Percentiles rank a stretch among this genome's conserved stretches.
These are phyloP conservation scores for Pythium aristosporum DNA, from an alignment of 352 stramenopile species.

Conservation along the genomic window DNA sequence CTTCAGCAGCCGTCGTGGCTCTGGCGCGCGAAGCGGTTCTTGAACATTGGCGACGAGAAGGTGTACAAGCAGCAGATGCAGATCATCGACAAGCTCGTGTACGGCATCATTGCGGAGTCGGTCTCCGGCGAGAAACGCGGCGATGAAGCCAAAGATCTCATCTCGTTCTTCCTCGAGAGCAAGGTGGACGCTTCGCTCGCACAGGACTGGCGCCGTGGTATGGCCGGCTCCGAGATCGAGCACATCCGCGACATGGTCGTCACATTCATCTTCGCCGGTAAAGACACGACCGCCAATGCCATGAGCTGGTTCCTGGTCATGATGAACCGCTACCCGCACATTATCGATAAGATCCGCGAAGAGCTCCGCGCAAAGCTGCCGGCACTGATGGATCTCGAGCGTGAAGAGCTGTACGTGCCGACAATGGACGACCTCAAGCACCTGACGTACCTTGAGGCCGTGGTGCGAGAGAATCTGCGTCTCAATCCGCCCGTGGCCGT, in stretches of 20 bases:
- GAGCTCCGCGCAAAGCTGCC: slow-evolving; percentile 45
- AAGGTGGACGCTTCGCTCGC: too few species aligned
- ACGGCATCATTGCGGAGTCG: slow-evolving; percentile 50
- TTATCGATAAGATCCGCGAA: slow-evolving; percentile 49
- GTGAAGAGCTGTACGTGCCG: slow-evolving; percentile 19
- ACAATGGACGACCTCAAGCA: slow-evolving; percentile 44
- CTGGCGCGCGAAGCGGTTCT: slow-evolving; percentile 37
- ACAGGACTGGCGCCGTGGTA: too few species aligned
- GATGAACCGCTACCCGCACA: slow-evolving; percentile 45
- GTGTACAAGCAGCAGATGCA: slow-evolving; percentile 38
- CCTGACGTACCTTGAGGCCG: slow-evolving; percentile 60
- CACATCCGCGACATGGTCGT: too few species aligned
- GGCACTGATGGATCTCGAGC: slow-evolving; percentile 3
- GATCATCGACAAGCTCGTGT: slow-evolving; percentile 36
- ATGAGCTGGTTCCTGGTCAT: slow-evolving; percentile 76
- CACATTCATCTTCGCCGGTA: too few species aligned
- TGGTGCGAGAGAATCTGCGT: slow-evolving; percentile 63
- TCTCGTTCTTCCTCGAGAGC: too few species aligned
- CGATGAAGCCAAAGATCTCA: slow-evolving; percentile 34
- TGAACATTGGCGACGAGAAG: slow-evolving; percentile 37
- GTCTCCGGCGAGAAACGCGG: slow-evolving; percentile 37
- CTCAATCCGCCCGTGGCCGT: slow-evolving; percentile 59
- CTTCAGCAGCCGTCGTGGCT: slow-evolving; percentile 37
- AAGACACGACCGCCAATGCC: slow-evolving; percentile 46
- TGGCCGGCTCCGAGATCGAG: too few species aligned